Evolutionary conservation across 371 early-diverging fungal species (phyloP).

Genomic region (Saksenaea oblongispora): DNA sequence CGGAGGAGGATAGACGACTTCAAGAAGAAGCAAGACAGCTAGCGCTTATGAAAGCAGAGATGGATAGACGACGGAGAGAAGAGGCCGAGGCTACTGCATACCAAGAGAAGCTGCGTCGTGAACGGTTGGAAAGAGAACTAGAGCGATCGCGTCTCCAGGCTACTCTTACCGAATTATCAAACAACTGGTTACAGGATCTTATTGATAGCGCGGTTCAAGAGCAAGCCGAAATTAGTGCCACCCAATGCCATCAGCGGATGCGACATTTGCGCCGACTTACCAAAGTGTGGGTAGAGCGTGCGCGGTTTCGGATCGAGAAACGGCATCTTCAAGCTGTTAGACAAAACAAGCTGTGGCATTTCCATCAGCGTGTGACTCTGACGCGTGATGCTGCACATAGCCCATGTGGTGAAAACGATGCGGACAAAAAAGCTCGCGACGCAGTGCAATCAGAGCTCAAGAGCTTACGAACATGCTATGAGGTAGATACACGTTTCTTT

Average conservation of each 20-base stretch:
- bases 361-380: background rate
- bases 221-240: slow-evolving; percentile 4
- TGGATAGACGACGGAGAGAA: slow-evolving; percentile 6
- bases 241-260: slow-evolving; percentile 1
- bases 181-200: background rate
- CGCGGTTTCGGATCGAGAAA: slow-evolving; percentile 15
- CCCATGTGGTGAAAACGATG: background rate
- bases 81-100: slow-evolving; percentile 9
- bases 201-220: slow-evolving; percentile 1
- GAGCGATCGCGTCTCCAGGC: slow-evolving; percentile 9
- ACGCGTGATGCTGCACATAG: background rate
- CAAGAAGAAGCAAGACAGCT: slow-evolving; percentile 1
- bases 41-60: background rate
- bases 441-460: background rate
- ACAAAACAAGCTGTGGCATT: slow-evolving; percentile 8
- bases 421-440: background rate
- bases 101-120: slow-evolving; percentile 2
- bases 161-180: background rate
- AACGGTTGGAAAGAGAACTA: slow-evolving; percentile 7
- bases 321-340: slow-evolving; percentile 2
- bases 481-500: background rate
- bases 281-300: slow-evolving; percentile 7
- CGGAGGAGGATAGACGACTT: slow-evolving; percentile 4
- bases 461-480: slow-evolving; percentile 5
- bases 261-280: slow-evolving; percentile 8